These are phyloP conservation scores for Schrenkiella parvula DNA, from an alignment of 345 rosid genomes.

Conservation along the genomic window DNA sequence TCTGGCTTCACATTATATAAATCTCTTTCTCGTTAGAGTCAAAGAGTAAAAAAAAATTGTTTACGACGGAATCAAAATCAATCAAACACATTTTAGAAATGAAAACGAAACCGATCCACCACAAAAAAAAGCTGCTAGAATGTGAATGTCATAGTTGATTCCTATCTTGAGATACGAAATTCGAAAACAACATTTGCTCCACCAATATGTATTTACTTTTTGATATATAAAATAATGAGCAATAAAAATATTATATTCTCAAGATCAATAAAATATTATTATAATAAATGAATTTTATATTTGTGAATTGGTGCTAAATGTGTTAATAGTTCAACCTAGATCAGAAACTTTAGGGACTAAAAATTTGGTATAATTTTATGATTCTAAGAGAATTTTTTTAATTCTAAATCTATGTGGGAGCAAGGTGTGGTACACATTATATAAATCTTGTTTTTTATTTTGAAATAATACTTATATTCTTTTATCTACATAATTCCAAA, in stretches of 20 bases:
- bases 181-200: conserved; percentile 23
- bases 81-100: conserved; percentile 16
- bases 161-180: conserved; percentile 13
- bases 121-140: conserved; percentile 20
- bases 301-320: not conserved
- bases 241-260: conserved; percentile 9
- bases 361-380: not conserved
- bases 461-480: not conserved
- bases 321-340: not conserved
- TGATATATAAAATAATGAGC: not conserved
- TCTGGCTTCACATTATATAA: conserved; percentile 13
- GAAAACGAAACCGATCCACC: conserved; percentile 30
- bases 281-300: not conserved
- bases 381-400: not conserved
- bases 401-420: not conserved
- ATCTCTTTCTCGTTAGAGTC: conserved; percentile 10
- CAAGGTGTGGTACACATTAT: not conserved
- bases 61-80: conserved; percentile 5
- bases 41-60: not conserved
- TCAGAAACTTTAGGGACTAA: not conserved
- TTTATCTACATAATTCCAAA: not conserved
- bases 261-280: not conserved
- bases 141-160: conserved; percentile 22
- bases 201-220: conserved; percentile 4
- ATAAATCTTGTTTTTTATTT: not conserved